phyloP scores from a whole-genome alignment of 805 yeast genomes.

The Candida khao-thaluensis region DNA sequence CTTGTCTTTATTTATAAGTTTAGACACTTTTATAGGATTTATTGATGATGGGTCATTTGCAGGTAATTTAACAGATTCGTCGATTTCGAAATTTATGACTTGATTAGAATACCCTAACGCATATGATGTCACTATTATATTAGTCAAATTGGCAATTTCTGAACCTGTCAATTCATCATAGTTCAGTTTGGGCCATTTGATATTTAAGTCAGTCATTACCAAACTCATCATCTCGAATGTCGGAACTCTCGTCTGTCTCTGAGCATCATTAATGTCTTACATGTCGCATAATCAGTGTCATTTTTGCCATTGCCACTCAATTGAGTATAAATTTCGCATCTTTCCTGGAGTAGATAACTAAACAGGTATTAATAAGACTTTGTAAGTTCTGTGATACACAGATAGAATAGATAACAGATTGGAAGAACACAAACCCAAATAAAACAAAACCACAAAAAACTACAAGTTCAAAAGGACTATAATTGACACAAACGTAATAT shows the following conservation, averaged over 20 bases:
- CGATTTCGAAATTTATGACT: slow-evolving; percentile 67
- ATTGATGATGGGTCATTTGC: slow-evolving; percentile 40
- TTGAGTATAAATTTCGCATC: neutral
- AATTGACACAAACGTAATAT: neutral
- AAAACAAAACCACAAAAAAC: neutral
- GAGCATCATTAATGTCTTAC: neutral
- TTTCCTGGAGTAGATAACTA: too few relatives aligned
- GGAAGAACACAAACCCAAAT: neutral
- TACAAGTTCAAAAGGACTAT: neutral
- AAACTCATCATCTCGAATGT: slow-evolving; percentile 9
- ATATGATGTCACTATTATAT: slow-evolving; percentile 52
- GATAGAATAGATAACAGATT: too few relatives aligned
- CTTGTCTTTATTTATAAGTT: slow-evolving; percentile 18
- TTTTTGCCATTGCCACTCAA: slow-evolving; percentile 6
- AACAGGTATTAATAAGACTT: too few relatives aligned
- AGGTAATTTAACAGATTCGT: slow-evolving; percentile 54
- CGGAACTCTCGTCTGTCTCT: too few relatives aligned
- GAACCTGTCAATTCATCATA: slow-evolving; percentile 42
- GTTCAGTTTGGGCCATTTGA: slow-evolving; percentile 65
- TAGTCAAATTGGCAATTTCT: slow-evolving; percentile 47
- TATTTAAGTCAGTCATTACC: slow-evolving; percentile 53
- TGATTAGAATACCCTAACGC: slow-evolving; percentile 70
- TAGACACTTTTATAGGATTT: slow-evolving; percentile 46
- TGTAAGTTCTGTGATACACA: too few relatives aligned
- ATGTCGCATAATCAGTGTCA: neutral